Base-by-base conservation (phyloP, 1,284 basidiomycete genomes). In the Tilletia caries region DNA sequence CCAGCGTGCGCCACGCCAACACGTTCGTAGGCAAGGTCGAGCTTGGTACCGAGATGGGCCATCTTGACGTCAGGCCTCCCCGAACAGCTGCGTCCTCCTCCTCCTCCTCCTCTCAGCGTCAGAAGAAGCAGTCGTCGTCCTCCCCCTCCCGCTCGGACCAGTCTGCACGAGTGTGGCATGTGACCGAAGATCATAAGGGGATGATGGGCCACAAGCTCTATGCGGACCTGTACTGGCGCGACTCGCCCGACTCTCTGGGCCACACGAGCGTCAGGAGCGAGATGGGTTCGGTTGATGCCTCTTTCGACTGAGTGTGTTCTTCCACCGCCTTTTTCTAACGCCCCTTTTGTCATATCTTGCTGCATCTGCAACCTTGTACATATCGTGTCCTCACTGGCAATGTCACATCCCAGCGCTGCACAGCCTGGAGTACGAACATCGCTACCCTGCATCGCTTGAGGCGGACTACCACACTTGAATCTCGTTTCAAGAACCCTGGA, bases 21-120 rank as follows among this genome's bases (percentile, higher is more conserved):
- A 37, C 58, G 29, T 62, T 62, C 32, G 58, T 33, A 2, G 58
- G 58, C 58, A 20, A 33, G 32, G 58, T 62, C 32, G 58, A 62
- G 4, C 13, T 23, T 5, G 27, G 20, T 2, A 62, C 32, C n/a
- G 18, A 20, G 3, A 34, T 62, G 27, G 58, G 58, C 32, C 20
- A 20, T 13, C 32, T 62, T 13, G 27, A 32, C 2, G 58, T 62
- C 37, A 41, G 37, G 6, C 37, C 37, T 41, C 37, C 37, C 37
- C 37, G 6, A 13, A 5, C 37, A 41, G 5, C 37, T 5, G 5
- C 37, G 13, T 5, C 37, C 5, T 41, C 37, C 5, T 41, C 37
- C 5, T 41, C 37, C 5, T 41, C 37, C 6, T 5, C 6, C 37
- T 13, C 37, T 5, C 37, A 13, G 37, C 37, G 37, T 41, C 37